These are phyloP conservation scores for Leccinum fibrillosum DNA, from an alignment of 768 basidiomycete species.

Conservation along the genomic window DNA sequence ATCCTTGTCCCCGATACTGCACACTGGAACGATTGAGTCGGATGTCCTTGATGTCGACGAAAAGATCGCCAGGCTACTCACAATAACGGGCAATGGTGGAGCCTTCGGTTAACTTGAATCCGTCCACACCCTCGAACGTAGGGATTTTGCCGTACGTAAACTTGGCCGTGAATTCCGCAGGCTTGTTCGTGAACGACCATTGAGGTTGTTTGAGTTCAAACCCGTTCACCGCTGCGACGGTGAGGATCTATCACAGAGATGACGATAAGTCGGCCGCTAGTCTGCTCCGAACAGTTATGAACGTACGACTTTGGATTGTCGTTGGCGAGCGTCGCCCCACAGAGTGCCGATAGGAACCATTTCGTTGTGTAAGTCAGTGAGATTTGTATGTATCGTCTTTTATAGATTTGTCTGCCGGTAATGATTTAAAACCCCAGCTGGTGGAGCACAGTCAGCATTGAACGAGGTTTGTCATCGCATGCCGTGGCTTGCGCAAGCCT, in stretches of 20 bases:
- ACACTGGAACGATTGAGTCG: not conserved
- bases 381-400: not conserved
- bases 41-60: not conserved
- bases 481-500: not conserved
- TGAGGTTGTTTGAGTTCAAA: slow-evolving; percentile 12
- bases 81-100: slow-evolving; percentile 21
- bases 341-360: slow-evolving; percentile 20
- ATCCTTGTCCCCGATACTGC: slow-evolving; percentile 10
- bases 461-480: not conserved
- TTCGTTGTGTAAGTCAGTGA: not conserved
- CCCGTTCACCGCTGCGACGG: slow-evolving; percentile 17
- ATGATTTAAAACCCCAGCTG: not conserved
- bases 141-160: slow-evolving; percentile 25
- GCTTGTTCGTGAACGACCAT: slow-evolving; percentile 14
- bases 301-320: slow-evolving; percentile 26
- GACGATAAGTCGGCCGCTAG: not conserved
- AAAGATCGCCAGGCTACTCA: not conserved
- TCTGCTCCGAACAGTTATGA: not conserved
- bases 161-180: slow-evolving; percentile 10
- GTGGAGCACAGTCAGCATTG: not conserved
- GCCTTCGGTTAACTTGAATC: slow-evolving; percentile 19
- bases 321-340: slow-evolving; percentile 18
- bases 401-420: not conserved
- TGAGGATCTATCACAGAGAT: slow-evolving; percentile 10
- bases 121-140: slow-evolving; percentile 19